Percentiles rank a stretch among this genome's conserved stretches.
phyloP scores from a whole-genome alignment of 2,329 filamentous ascomycete genomes.

The Paecilomyces fulvus region DNA sequence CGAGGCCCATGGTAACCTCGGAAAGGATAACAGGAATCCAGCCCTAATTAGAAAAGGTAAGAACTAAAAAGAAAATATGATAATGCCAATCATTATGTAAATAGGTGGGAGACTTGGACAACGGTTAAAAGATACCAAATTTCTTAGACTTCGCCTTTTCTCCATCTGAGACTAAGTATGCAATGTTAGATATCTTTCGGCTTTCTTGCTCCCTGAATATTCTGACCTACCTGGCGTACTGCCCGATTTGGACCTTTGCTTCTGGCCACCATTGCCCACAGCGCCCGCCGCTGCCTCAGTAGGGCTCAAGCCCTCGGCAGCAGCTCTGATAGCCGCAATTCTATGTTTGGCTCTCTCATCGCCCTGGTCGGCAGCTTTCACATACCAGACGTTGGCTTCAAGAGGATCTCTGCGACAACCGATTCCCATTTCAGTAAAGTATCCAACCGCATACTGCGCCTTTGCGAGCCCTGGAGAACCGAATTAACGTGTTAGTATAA shows the following conservation, averaged over 20 bases:
- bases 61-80: neutral
- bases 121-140: neutral
- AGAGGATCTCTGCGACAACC: conserved; percentile 90
- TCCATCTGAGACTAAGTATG: neutral
- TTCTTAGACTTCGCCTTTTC: neutral
- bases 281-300: conserved; percentile 16
- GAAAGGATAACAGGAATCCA: neutral
- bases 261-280: conserved; percentile 5
- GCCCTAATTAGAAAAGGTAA: neutral
- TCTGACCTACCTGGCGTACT: neutral
- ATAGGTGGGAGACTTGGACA: neutral
- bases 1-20: neutral
- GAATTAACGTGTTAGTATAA: conserved; percentile 1
- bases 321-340: conserved; percentile 75
- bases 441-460: conserved; percentile 91
- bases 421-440: conserved; percentile 98
- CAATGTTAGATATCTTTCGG: neutral
- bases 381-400: conserved; percentile 97
- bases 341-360: conserved; percentile 84
- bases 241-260: conserved; percentile 4
- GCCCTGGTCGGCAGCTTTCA: conserved; percentile 84
- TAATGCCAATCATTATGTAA: neutral
- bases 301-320: conserved; percentile 52
- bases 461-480: conserved; percentile 39
- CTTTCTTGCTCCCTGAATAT: neutral